Base-by-base conservation (phyloP, 116 monocot species). In the Iris pallida region DNA sequence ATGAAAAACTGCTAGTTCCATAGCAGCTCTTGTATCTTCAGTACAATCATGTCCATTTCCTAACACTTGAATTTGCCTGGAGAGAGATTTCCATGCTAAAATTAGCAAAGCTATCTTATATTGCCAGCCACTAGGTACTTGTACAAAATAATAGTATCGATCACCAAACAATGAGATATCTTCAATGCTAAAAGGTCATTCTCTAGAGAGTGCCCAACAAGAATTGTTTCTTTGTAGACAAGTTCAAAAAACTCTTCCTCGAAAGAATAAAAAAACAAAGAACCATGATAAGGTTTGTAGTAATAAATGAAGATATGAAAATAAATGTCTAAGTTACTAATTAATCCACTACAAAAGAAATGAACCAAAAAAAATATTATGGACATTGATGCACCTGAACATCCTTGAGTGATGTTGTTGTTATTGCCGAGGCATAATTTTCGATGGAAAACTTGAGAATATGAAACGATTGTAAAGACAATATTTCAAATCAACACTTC, bases 141-240 rank as follows among this genome's bases (percentile, higher is more conserved):
- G 81, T 98, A 98, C 45, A 98, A 75, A 61, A 98, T 56, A 66
- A 93, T 93, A 19, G 98, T 93, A 74, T 98, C 98, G 67, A 98
- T 93, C 20, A 98, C 86, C 73, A 81, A 75, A 49, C 78, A 63
- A 63, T 98, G 98, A 53, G 83, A 88, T 74, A 98, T 84, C 74
- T 79, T 92, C 69, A 98, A 81, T 62, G 98, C 98, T 67, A 82
- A 81, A 74, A 98, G 90, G 57, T 98, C 98, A 77, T 98, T 98
- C 79, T 98, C 98, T 45, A 98, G 76, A 70, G 98, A 98, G 71
- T 98, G 98, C 0, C 98, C 98, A 53, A 98, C 90, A 66, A 98
- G 83, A 68, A 98, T 83, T 20, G 93, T 98, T 80, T 98, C 93
- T 77, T 80, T 83, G 47, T 93, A 68, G 2, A 98, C 93, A 53